Base-by-base conservation (phyloP, 352 stramenopile species). In the Phytophthora citricola region DNA sequence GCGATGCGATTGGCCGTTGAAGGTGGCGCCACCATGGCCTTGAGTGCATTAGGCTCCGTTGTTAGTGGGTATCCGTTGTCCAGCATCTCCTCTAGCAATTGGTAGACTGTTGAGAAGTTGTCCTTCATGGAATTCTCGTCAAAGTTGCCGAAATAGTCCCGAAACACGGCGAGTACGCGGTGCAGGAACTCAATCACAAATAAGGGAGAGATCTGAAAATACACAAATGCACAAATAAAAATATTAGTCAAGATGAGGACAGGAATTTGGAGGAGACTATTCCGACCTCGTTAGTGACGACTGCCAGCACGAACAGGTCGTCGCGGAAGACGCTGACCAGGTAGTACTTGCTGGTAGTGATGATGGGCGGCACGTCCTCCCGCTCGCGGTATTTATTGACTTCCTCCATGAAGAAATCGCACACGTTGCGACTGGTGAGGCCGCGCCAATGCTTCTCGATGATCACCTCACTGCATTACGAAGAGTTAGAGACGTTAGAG, bases 391-490 rank as follows among this genome's bases (percentile, higher is more conserved):
- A 95, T 73, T 95, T 98, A 85, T 92, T 98, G 69, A 97, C 96
- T 63, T 98, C 89, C 58, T 98, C 93, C 96, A 98, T 98, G 83
- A 99, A 99, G 70, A 97, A 97, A 60, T 99, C 97, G 77, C 97
- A 99, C 50, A 99, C 90, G 59, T 92, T 97, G 58, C 97, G 92
- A 58, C 83, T 96, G 29, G 95, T 99, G 48, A 98, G 85, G 3
- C 92, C 95, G 26, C 97, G 94, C 91, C 98, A 99, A 76, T 99
- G 97, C 70, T 98, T 98, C 80, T 99, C 97, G 70, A 99, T 98
- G 63, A 99, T 91, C 47, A 99, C 91, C 83, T 99, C 97, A 65
- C 89, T 96, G 64, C 14, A 58, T 3, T 41, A 45, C 27, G 12
- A 50, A 14, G 31, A 38, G 65, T 69, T 34, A 82, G 56, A 50